Base-by-base conservation (phyloP, 305 asterid genomes). In the Solanum chacoense region DNA sequence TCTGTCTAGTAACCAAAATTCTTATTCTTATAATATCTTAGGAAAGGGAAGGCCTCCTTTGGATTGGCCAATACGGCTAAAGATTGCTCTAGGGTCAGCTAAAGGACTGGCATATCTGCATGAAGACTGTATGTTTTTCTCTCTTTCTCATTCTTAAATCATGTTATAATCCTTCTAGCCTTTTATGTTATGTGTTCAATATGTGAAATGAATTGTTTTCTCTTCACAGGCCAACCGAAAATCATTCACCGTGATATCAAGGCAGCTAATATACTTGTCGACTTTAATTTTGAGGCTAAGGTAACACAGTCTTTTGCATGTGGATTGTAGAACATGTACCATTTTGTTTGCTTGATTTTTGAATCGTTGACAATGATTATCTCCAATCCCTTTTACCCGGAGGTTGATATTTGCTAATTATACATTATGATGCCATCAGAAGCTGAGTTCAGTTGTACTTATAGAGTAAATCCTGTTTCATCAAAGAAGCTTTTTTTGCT, bases 171-270 rank as follows among this genome's bases (percentile, higher is more conserved):
- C 32, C 12, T 34, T 50, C 34, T 88, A 35, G 26, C 42, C 50
- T 10, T 26, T 89, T 55, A 20, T 74, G 87, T 74, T 10, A 29
- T 11, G 65, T 16, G 37, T 85, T 72, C 80, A 13, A 29, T 11
- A 42, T 34, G 74, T 89, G 31, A 88, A 55, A 76, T 88, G 74
- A 9, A 85, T 18, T 11, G 73, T 35, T 88, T 35, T 55, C 18
- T 88, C 29, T 31, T 83, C 59, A 87, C 94, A 95, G 98, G 98
- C 87, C 96, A 95, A 92, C 98, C 98, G 1, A 94, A 94, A 90
- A 95, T 95, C 88, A 95, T 95, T 88, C 98, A 95, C 75, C 92
- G 98, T 72, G 98, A 95, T 89, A 95, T 95, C 91, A 95, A 95
- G 93, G 95, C 95, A 77, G 87, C 98, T 63, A 95, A 95, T 90